These are phyloP conservation scores for Testicularia cyperi DNA, from an alignment of 1,284 basidiomycete species.

Conservation along the genomic window DNA sequence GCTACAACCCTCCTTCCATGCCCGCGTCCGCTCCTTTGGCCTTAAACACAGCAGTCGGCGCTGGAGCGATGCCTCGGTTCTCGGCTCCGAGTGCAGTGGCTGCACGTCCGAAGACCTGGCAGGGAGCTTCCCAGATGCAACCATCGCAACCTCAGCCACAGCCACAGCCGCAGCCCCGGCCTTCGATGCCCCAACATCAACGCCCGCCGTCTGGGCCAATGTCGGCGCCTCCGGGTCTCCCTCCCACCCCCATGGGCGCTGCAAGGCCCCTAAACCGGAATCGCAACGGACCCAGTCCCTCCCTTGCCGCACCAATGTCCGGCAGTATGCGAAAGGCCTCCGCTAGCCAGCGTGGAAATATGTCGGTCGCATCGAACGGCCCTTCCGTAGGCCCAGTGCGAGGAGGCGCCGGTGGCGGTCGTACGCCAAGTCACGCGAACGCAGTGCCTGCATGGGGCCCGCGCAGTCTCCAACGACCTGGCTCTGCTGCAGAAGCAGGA, in stretches of 20 bases:
- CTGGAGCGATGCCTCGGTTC: conserved; percentile 1
- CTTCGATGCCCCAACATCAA: not conserved
- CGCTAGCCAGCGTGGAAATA: too few relatives aligned
- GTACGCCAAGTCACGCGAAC: not conserved
- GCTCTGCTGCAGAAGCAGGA: not conserved
- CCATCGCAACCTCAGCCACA: not conserved
- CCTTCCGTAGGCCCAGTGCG: not conserved
- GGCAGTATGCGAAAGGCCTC: too few relatives aligned
- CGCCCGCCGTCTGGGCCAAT: too few relatives aligned
- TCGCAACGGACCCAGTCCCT: too few relatives aligned
- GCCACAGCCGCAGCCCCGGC: not conserved
- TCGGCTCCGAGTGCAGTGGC: not conserved
- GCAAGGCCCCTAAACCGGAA: too few relatives aligned
- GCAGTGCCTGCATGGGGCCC: conserved; percentile 5
- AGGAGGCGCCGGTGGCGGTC: not conserved
- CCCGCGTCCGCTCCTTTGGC: conserved; percentile 1
- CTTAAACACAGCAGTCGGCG: conserved; percentile 2
- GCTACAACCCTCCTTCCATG: conserved; percentile 10
- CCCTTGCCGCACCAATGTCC: too few relatives aligned
- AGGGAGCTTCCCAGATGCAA: not conserved
- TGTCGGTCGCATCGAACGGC: not conserved
- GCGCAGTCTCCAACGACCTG: conserved; percentile 4
- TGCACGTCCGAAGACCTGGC: too few relatives aligned
- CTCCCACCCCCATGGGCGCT: too few relatives aligned
- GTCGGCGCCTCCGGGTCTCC: too few relatives aligned